Conservation (phyloP, 768 basidiomycete species). For the Phylloporus sp. region DNA sequence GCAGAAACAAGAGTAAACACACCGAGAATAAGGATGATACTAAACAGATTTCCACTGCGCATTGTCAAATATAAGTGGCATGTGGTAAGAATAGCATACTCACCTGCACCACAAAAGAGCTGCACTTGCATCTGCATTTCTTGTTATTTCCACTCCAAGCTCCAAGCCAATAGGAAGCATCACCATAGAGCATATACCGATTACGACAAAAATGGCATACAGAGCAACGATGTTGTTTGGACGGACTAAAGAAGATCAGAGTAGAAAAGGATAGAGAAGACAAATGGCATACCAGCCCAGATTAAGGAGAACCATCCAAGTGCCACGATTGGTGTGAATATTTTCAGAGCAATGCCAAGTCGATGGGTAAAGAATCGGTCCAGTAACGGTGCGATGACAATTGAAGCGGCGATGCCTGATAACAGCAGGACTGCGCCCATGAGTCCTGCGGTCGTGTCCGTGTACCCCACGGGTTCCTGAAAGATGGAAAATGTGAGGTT, state of each 20-base stretch:
- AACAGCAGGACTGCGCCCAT: conserved; percentile 68
- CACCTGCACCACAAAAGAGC: conserved; percentile 75
- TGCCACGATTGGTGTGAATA: conserved; percentile 59
- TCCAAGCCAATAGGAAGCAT: conserved; percentile 77
- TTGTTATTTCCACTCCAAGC: conserved; percentile 73
- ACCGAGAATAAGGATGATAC: conserved; percentile 64
- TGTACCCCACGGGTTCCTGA: conserved; percentile 73
- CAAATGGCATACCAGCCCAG: conserved; percentile 61
- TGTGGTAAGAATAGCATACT: conserved; percentile 21
- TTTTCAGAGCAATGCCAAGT: conserved; percentile 55
- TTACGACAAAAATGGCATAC: conserved; percentile 63
- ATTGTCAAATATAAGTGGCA: background rate
- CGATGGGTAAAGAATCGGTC: conserved; percentile 80
- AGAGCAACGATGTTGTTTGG: conserved; percentile 57
- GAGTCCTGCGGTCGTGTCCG: conserved; percentile 59
- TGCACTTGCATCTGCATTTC: conserved; percentile 74
- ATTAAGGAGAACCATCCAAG: conserved; percentile 69
- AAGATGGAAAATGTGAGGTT: background rate
- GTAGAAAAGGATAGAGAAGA: background rate
- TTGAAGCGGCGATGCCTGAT: conserved; percentile 65
- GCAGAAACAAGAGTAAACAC: conserved; percentile 19
- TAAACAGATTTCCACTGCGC: conserved; percentile 59
- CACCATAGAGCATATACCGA: conserved; percentile 62
- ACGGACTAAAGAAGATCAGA: conserved; percentile 42
- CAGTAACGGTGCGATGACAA: conserved; percentile 68